Evolutionary conservation across 352 stramenopile species (phyloP).

Genomic region (Pythium sp.): DNA sequence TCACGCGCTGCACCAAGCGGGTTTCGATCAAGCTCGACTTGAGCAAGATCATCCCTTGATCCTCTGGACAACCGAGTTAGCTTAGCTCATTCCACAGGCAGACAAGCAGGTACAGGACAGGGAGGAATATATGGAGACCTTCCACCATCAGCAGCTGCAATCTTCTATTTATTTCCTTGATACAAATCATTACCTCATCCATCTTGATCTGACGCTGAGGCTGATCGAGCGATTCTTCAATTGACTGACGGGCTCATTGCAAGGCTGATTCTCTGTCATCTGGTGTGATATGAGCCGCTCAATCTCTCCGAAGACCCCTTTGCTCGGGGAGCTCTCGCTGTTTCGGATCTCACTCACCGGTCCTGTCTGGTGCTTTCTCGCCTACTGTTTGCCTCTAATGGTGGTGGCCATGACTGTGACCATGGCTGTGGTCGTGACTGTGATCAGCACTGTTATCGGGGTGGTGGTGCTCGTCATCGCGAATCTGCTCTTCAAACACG

Average conservation of each 20-base stretch:
- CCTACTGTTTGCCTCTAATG: not conserved
- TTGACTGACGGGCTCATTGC: not conserved
- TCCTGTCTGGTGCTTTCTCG: not conserved
- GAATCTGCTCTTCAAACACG: slow-evolving; percentile 21
- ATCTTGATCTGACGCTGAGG: not conserved
- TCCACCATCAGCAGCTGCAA: not conserved
- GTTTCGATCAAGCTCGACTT: slow-evolving; percentile 9
- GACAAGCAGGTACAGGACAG: too few species aligned
- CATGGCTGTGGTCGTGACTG: not conserved
- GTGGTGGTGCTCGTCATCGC: not conserved
- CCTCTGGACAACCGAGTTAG: too few species aligned
- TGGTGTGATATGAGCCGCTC: not conserved
- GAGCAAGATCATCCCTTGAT: slow-evolving; percentile 9
- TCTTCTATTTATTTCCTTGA: slow-evolving; percentile 1
- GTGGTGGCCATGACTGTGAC: not conserved
- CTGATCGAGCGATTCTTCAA: not conserved
- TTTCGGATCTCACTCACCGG: not conserved
- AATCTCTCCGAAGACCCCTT: not conserved
- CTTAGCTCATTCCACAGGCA: too few species aligned
- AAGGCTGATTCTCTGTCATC: not conserved
- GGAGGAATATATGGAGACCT: too few species aligned
- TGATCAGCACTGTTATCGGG: not conserved
- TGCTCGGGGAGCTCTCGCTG: not conserved
- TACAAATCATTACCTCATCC: not conserved
- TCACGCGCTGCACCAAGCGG: slow-evolving; percentile 7